Conservation (phyloP, 2,329 filamentous ascomycete genomes). For the Orbilia blumenaviensis region DNA sequence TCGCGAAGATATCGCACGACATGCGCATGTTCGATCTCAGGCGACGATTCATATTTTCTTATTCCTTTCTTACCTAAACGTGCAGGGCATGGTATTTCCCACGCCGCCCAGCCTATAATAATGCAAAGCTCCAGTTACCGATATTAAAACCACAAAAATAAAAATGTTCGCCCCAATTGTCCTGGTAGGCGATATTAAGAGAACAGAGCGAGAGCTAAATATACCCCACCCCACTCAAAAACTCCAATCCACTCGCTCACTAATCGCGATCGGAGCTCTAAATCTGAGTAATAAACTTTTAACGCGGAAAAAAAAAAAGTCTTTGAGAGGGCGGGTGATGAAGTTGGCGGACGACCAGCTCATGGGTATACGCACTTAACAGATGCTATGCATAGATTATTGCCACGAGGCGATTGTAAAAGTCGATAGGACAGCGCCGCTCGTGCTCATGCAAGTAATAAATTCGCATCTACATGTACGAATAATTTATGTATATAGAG, state of each 20-base stretch:
- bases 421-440: background rate
- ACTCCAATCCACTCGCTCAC: constrained; percentile 24
- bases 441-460: too few species aligned
- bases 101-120: background rate
- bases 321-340: constrained; percentile 35
- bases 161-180: background rate
- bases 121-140: constrained; percentile 31
- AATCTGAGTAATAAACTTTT: constrained; percentile 2
- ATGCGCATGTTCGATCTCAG: background rate
- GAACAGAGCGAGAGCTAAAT: constrained; percentile 28
- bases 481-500: constrained; percentile 15
- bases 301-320: constrained; percentile 7
- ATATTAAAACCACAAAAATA: constrained; percentile 16
- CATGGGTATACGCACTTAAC: background rate
- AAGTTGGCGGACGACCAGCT: constrained; percentile 11
- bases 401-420: background rate
- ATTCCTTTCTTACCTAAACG: background rate
- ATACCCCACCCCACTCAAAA: constrained; percentile 24
- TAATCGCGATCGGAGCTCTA: constrained; percentile 23
- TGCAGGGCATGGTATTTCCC: background rate
- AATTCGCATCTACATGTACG: background rate
- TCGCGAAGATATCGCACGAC: constrained; percentile 13
- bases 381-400: background rate
- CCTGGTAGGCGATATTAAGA: constrained; percentile 39
- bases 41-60: constrained; percentile 8